Evolutionary conservation across 129 eudicot species (phyloP), one percentile per base, ranked within the genome.

Genomic region (Glebionis coronaria): DNA sequence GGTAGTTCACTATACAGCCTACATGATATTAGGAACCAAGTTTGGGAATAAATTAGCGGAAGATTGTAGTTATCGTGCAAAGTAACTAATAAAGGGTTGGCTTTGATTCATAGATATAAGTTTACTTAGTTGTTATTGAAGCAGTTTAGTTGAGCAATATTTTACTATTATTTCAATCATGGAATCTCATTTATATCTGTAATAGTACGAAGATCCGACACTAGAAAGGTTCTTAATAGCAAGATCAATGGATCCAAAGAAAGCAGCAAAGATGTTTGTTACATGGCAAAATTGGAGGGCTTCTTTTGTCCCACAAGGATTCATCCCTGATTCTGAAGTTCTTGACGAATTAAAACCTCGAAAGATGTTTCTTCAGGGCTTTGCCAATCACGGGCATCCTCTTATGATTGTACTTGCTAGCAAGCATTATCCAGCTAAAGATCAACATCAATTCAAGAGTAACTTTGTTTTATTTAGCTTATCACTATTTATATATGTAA

Each of bases 211-310:
- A 53, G 89, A 80, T 20, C 56, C 63, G 14, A 80, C 85, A 23
- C 57, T 84, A 38, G 45, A 61, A 73, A 77, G 89, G 68, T 84
- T 77, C 78, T 77, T 84, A 81, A 71, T 84, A 29, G 89, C 89
- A 55, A 77, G 85, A 78, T 84, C 89, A 70, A 76, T 77, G 81
- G 81, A 84, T 70, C 64, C 71, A 59, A 78, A 70, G 2, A 84
- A 77, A 67, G 85, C 85, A 54, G 83, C 89, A 46, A 80, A 80
- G 69, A 84, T 84, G 89, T 77, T 84, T 71, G 82, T 80, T 55
- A 71, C 79, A 70, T 80, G 85, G 89, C 58, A 49, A 20, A 84
- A 84, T 66, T 84, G 89, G 89, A 80, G 89, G 70, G 70, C 63
- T 77, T 29, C 63, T 3, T 76, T 84, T 49, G 89, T 80, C 18